Evolutionary conservation across 352 stramenopile genomes (phyloP).

Genomic region (Phytophthora meadii): DNA sequence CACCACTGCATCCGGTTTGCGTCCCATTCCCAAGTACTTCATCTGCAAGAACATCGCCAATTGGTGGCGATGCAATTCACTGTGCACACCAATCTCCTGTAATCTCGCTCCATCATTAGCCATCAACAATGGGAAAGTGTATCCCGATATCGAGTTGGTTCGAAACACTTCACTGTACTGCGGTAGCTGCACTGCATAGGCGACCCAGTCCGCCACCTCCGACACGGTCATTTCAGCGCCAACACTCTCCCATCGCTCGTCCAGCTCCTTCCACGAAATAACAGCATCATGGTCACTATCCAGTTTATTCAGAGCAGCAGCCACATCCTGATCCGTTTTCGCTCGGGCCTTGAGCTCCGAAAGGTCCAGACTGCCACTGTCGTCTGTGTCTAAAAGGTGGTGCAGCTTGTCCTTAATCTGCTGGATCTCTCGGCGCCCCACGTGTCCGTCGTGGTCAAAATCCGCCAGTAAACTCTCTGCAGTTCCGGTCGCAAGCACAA

Average conservation of each 20-base stretch:
- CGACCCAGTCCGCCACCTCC: conserved; percentile 85
- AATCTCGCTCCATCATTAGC: conserved; percentile 77
- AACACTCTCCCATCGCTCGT: conserved; percentile 80
- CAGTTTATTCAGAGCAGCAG: conserved; percentile 75
- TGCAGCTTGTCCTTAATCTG: conserved; percentile 86
- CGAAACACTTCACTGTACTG: conserved; percentile 85
- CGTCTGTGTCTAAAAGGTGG: conserved; percentile 79
- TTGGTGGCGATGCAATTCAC: conserved; percentile 78
- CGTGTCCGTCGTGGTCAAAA: conserved; percentile 79
- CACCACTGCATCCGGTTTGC: conserved; percentile 55
- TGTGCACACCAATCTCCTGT: conserved; percentile 75
- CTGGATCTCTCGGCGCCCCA: conserved; percentile 79
- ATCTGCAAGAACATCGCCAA: conserved; percentile 85
- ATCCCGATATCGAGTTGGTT: conserved; percentile 82
- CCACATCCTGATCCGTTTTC: conserved; percentile 68
- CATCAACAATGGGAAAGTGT: conserved; percentile 89
- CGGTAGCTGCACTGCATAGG: conserved; percentile 79
- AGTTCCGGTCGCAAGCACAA: conserved; percentile 40
- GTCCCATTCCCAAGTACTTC: conserved; percentile 84
- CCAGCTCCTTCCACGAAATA: conserved; percentile 84
- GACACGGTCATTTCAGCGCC: conserved; percentile 88
- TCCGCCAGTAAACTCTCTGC: conserved; percentile 80
- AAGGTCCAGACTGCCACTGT: conserved; percentile 77
- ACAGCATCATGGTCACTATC: conserved; percentile 81
- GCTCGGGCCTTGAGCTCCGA: conserved; percentile 71